phyloP scores from a whole-genome alignment of 2,329 filamentous ascomycete genomes.

The Claviceps sorghi region DNA sequence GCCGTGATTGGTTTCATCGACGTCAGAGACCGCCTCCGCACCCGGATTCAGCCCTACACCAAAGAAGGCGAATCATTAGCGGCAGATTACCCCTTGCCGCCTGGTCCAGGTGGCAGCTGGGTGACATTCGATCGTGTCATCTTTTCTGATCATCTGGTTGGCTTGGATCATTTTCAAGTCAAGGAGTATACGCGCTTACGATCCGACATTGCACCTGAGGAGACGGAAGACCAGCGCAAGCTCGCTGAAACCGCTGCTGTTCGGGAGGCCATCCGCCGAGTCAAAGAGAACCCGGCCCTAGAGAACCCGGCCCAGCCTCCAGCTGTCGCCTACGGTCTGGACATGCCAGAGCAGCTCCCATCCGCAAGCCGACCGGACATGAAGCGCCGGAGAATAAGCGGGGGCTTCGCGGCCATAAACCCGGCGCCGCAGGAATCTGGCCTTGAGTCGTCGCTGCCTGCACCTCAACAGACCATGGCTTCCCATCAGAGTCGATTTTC shows the following conservation, averaged over 20 bases:
- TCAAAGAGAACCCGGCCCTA: conserved; percentile 26
- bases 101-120: conserved; percentile 48
- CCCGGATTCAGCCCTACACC: conserved; percentile 38
- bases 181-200: conserved; percentile 49
- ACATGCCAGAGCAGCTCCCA: conserved; percentile 30
- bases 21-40: conserved; percentile 43
- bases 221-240: conserved; percentile 23
- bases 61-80: conserved; percentile 33
- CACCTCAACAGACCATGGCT: conserved; percentile 11
- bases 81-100: conserved; percentile 33
- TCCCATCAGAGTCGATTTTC: conserved; percentile 9
- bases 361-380: conserved; percentile 20
- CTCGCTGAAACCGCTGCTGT: conserved; percentile 29
- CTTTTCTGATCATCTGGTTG: conserved; percentile 41
- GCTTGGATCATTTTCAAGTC: conserved; percentile 39
- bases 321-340: conserved; percentile 35
- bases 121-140: conserved; percentile 47
- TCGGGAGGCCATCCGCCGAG: conserved; percentile 30
- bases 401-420: conserved; percentile 20
- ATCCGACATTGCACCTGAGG: conserved; percentile 19
- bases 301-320: conserved; percentile 28
- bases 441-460: conserved; percentile 6
- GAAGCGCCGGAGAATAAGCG: conserved; percentile 35
- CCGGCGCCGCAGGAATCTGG: conserved; percentile 10
- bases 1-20: conserved; percentile 50